Evolutionary conservation across 169 alveolate genomes (phyloP).

Genomic region (Amoebophrya sp.): DNA sequence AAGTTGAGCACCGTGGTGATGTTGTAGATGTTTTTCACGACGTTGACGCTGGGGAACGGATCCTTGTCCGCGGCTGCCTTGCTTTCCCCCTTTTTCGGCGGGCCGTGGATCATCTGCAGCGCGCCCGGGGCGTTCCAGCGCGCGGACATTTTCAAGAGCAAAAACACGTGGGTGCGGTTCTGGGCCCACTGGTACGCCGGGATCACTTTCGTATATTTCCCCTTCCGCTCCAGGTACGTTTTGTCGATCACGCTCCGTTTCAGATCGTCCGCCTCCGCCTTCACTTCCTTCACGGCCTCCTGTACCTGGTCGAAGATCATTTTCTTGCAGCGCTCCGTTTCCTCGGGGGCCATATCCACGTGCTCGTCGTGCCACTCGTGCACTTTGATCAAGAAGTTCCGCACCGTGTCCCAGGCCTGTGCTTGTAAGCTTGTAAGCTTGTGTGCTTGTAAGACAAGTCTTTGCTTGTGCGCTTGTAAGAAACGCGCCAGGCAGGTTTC

Average conservation of each 20-base stretch:
- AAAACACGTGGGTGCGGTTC: slow-evolving; percentile 54
- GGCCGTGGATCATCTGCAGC: slow-evolving; percentile 26
- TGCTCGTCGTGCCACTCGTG: too few species aligned
- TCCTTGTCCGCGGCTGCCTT: background rate
- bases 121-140: slow-evolving; percentile 73
- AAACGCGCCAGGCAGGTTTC: too few species aligned
- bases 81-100: background rate
- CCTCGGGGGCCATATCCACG: too few species aligned
- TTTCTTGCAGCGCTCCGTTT: background rate
- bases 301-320: background rate
- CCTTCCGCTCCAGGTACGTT: background rate
- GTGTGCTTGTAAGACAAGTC: too few species aligned
- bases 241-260: slow-evolving; percentile 6
- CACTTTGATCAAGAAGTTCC: too few species aligned
- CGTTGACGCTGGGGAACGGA: background rate
- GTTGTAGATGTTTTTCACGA: too few species aligned
- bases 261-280: background rate
- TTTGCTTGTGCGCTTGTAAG: too few species aligned
- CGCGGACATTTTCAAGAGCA: slow-evolving; percentile 65
- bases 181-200: slow-evolving; percentile 83
- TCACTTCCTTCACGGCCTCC: background rate
- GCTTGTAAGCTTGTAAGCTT: too few species aligned
- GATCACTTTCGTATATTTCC: slow-evolving; percentile 32
- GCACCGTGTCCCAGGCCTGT: too few species aligned
- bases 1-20: too few species aligned